Percentiles rank a stretch among this genome's conserved stretches.
Evolutionary conservation across 2,329 filamentous ascomycete species (phyloP).

Genomic region (Cytospora paraplurivora): DNA sequence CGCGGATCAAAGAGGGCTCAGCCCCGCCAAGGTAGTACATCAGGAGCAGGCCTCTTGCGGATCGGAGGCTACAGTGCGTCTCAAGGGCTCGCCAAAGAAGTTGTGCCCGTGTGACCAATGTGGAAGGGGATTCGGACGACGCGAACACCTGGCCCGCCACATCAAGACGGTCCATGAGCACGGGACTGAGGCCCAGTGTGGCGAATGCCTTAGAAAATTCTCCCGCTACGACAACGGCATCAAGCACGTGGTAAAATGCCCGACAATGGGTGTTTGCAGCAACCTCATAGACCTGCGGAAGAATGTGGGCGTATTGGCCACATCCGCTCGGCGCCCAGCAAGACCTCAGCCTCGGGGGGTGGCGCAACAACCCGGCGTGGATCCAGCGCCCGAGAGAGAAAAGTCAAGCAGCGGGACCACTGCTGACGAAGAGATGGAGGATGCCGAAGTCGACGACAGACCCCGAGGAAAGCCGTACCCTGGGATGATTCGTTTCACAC

Average conservation of each 20-base stretch:
- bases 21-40: no score
- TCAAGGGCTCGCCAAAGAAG: not conserved
- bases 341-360: no score
- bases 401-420: not conserved
- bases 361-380: no score
- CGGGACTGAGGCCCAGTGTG: not conserved
- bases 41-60: not conserved
- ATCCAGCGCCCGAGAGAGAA: no score
- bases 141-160: conserved; percentile 1
- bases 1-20: no score
- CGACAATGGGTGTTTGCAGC: not conserved
- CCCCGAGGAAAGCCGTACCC: not conserved
- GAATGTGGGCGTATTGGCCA: not conserved
- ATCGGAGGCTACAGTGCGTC: not conserved
- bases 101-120: not conserved
- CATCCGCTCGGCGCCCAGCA: not conserved
- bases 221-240: conserved; percentile 9
- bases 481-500: not conserved
- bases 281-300: not conserved
- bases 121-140: not conserved
- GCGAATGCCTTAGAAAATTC: accelerated
- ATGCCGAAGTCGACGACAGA: not conserved
- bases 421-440: not conserved
- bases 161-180: not conserved
- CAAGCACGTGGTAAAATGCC: not conserved